These are phyloP conservation scores for Heliamphora exappendiculata DNA, from an alignment of 148 eudicot species.

Conservation along the genomic window DNA sequence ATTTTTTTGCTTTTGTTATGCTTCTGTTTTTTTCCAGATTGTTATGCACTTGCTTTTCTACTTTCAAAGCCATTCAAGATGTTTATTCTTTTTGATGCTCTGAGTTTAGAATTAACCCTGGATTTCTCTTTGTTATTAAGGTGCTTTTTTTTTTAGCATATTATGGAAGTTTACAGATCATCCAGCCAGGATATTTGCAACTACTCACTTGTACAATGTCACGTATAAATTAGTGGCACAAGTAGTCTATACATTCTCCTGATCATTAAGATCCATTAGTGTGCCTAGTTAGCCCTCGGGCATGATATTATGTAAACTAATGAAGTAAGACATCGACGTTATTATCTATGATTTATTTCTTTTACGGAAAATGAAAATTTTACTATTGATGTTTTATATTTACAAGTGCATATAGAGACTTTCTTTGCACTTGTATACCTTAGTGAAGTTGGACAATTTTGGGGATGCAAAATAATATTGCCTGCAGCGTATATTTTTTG, in stretches of 20 bases:
- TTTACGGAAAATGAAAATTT: too few species aligned
- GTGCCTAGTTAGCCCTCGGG: neutral
- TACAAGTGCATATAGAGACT: too few species aligned
- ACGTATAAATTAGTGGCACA: neutral
- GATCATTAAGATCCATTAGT: neutral
- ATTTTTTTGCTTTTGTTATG: neutral
- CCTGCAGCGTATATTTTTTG: too few species aligned
- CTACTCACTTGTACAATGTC: neutral
- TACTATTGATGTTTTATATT: too few species aligned
- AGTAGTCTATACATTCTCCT: neutral
- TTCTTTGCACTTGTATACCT: too few species aligned
- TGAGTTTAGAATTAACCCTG: neutral
- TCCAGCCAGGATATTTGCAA: neutral
- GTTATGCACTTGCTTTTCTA: neutral
- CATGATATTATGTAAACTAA: neutral
- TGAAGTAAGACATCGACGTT: too few species aligned
- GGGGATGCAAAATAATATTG: too few species aligned
- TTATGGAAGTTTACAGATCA: neutral
- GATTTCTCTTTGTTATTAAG: neutral
- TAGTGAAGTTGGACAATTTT: too few species aligned
- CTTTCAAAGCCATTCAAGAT: neutral
- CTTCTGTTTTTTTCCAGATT: neutral
- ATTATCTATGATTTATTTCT: too few species aligned
- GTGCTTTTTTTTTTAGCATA: neutral
- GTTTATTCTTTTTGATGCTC: neutral